These are phyloP conservation scores for Trametes punicea DNA, from an alignment of 768 basidiomycete genomes.

Conservation along the genomic window DNA sequence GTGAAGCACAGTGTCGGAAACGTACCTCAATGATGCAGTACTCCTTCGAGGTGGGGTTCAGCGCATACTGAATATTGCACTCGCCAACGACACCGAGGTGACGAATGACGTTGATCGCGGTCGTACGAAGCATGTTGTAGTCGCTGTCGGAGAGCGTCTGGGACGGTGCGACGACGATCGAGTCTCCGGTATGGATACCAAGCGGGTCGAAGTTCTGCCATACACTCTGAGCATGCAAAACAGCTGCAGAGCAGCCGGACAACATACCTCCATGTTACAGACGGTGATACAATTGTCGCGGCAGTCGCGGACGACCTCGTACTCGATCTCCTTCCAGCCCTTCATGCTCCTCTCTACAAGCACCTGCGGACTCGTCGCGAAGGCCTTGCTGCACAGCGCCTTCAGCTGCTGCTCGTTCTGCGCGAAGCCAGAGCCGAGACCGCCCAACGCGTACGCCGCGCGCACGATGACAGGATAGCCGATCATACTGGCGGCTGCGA, in stretches of 20 bases:
- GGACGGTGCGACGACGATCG: constrained; percentile 96
- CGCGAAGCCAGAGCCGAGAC: constrained; percentile 95
- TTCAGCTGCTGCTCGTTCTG: constrained; percentile 86
- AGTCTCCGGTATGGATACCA: constrained; percentile 98
- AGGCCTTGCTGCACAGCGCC: constrained; percentile 89
- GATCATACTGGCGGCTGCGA: constrained; percentile 76
- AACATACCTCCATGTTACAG: constrained; percentile 98
- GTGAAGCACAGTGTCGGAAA: not conserved
- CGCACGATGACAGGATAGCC: constrained; percentile 96
- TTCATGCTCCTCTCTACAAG: constrained; percentile 99
- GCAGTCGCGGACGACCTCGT: constrained; percentile 97
- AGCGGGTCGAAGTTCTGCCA: constrained; percentile 95
- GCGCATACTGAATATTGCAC: constrained; percentile 98
- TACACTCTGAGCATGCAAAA: not conserved
- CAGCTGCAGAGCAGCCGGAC: not conserved
- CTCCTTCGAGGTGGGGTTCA: constrained; percentile 92
- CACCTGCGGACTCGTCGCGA: constrained; percentile 96
- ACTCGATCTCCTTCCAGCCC: constrained; percentile 99
- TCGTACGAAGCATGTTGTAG: constrained; percentile 98
- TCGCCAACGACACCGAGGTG: constrained; percentile 97
- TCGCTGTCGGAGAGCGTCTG: constrained; percentile 99
- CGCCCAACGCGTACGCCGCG: constrained; percentile 95
- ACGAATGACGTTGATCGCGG: constrained; percentile 98
- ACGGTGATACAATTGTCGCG: constrained; percentile 98
- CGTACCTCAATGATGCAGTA: constrained; percentile 97